Conservation (phyloP, 2,329 filamentous ascomycete genomes). For the Emergomyces africanus region DNA sequence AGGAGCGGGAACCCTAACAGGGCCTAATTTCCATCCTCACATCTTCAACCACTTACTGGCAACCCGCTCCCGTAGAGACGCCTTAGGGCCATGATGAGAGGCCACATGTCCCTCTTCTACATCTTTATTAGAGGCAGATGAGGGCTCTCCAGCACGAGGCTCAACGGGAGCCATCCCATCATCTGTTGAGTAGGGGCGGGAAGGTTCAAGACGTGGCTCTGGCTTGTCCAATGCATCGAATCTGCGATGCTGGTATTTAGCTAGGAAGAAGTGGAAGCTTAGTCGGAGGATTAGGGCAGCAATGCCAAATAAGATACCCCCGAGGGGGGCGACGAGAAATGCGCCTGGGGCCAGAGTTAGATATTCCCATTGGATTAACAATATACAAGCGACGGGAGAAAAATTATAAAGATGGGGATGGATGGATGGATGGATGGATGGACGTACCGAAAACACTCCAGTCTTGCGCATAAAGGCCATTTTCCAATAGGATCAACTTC, state of each 20-base stretch:
- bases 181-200: background rate
- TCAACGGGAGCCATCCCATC: background rate
- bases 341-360: constrained; percentile 33
- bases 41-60: background rate
- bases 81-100: no score
- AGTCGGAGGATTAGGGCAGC: constrained; percentile 50
- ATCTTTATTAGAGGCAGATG: background rate
- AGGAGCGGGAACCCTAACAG: background rate
- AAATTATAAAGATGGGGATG: background rate
- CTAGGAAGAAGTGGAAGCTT: constrained; percentile 42
- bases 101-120: background rate
- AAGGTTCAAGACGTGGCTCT: constrained; percentile 4
- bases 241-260: constrained; percentile 45
- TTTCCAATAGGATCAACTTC: constrained; percentile 56
- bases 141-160: background rate
- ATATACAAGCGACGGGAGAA: background rate
- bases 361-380: background rate
- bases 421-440: background rate
- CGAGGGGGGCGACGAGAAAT: constrained; percentile 67
- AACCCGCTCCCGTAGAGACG: background rate
- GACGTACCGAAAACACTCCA: constrained; percentile 61
- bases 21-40: background rate
- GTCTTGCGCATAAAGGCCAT: constrained; percentile 62
- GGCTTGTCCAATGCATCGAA: constrained; percentile 58
- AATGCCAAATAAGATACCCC: constrained; percentile 59